Percentiles rank a stretch among this genome's conserved stretches.
These are phyloP conservation scores for Neonectria punicea DNA, from an alignment of 2,329 filamentous ascomycete species.

Conservation along the genomic window DNA sequence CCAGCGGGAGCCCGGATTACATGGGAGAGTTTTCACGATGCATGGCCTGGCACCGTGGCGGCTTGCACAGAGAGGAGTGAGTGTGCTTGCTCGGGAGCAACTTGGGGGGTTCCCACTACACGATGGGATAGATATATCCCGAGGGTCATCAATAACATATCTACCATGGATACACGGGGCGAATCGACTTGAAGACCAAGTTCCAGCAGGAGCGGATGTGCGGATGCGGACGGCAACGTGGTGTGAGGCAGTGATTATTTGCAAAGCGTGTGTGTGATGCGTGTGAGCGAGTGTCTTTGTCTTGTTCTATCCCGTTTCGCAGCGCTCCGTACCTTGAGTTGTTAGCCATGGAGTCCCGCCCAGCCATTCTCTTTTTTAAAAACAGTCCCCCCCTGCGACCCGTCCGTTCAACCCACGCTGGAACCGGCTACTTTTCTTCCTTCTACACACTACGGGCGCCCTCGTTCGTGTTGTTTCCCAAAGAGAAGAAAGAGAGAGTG, in stretches of 20 bases:
- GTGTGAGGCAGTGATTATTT: neutral
- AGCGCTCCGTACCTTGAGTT: conserved; percentile 12
- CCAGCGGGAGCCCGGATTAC: neutral
- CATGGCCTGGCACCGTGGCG: neutral
- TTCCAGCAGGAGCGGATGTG: neutral
- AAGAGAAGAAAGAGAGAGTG: neutral
- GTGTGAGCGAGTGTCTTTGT: neutral
- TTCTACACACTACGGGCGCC: neutral
- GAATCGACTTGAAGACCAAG: neutral
- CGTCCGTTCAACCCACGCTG: neutral
- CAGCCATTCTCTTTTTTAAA: conserved; percentile 25
- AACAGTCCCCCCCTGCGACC: neutral
- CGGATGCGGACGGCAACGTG: neutral
- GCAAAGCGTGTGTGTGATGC: neutral
- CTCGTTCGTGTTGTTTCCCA: neutral
- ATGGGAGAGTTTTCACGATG: neutral
- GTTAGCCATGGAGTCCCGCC: conserved; percentile 8
- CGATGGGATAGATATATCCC: neutral
- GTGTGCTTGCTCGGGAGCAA: neutral
- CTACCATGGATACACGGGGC: neutral
- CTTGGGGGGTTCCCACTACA: neutral
- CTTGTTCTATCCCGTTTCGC: conserved; percentile 6
- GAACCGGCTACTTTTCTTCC: neutral
- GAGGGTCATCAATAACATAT: neutral
- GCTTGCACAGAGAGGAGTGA: neutral